These are phyloP conservation scores for Heracleum sosnowskyi DNA, from an alignment of 129 eudicot species.

Conservation along the genomic window DNA sequence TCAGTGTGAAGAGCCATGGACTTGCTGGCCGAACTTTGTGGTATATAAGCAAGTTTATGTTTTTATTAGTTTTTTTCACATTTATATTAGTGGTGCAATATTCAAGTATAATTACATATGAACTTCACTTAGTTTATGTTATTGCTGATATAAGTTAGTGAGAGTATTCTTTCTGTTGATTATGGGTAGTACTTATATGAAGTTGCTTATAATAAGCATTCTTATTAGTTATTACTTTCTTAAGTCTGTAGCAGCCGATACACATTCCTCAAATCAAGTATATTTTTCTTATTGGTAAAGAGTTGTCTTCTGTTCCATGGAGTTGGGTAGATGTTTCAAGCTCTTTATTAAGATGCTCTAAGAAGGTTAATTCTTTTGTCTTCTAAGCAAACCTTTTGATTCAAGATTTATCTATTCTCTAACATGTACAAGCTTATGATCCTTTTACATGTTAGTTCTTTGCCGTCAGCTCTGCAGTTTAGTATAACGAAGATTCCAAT, in stretches of 20 bases:
- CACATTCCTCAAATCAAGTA: conserved; percentile 74
- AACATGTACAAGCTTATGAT: not conserved
- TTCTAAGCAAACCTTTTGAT: not conserved
- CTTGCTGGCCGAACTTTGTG: no score
- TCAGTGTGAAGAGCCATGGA: no score
- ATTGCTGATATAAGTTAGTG: conserved; percentile 52
- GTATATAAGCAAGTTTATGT: no score
- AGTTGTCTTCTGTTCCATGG: conserved; percentile 45
- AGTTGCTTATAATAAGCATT: not conserved
- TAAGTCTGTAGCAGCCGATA: conserved; percentile 81
- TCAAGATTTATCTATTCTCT: not conserved
- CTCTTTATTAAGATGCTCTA: conserved; percentile 55
- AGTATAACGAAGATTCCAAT: conserved; percentile 69
- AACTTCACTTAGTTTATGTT: no score
- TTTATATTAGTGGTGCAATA: no score
- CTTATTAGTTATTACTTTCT: conserved; percentile 10
- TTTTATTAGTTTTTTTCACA: no score
- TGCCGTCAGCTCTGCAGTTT: conserved; percentile 48
- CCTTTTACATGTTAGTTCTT: conserved; percentile 49
- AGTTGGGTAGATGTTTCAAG: conserved; percentile 66
- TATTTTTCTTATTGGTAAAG: conserved; percentile 36
- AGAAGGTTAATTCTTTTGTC: conserved; percentile 36
- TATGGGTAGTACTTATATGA: not conserved
- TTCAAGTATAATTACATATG: no score
- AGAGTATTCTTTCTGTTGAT: not conserved